Evolutionary conservation across 805 yeast species (phyloP), one percentile per base, ranked within the genome.

Genomic region (Saturnispora zaruensis): DNA sequence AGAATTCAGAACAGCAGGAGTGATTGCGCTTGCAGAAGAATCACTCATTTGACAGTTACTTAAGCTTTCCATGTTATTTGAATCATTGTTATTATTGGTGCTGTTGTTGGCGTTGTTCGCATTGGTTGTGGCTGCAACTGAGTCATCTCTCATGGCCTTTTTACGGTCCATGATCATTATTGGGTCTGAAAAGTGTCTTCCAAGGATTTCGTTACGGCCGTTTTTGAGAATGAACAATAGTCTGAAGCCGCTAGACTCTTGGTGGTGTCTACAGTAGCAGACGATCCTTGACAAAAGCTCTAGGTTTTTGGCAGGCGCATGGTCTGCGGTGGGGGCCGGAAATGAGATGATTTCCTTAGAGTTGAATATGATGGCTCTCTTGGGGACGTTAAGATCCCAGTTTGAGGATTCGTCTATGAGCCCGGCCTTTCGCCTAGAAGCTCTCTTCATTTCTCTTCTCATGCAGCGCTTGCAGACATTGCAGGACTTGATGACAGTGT

Each of bases 211-310:
- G 21, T 82, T 84, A 7, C 71, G 61, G 50, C 71, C 62, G 64
- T 90, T 81, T 53, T 79, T 82, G 45, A 91, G 61, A 3, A 84
- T 78, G 54, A 87, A 79, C 43, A 87, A 67, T 37, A 86, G 69
- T 60, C 79, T 80, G 70, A 90, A 91, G 1, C 99, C 99, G 38
- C 76, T 76, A n/a, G 82, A 71, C 54, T 90, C 96, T 56, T 81
- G 80, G 66, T 93, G 99, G 66, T 93, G 99, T 56, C 98, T 79
- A 68, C 98, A 93, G 65, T 93, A 91, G 66, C 99, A 91, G 8
- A 91, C 91, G 40, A 93, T 79, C 66, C 99, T 78, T 23, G 96
- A 78, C 34, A 76, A 66, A 32, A 78, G 60, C 41, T 78, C 81
- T 37, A 78, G 60, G 2, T 71, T 62, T 55, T 73, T 74, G 14